A percentile compares a stretch with the other conserved stretches of the same genome.
Conservation (phyloP, 495 filamentous ascomycete genomes). For the Aspergillus affinis region DNA sequence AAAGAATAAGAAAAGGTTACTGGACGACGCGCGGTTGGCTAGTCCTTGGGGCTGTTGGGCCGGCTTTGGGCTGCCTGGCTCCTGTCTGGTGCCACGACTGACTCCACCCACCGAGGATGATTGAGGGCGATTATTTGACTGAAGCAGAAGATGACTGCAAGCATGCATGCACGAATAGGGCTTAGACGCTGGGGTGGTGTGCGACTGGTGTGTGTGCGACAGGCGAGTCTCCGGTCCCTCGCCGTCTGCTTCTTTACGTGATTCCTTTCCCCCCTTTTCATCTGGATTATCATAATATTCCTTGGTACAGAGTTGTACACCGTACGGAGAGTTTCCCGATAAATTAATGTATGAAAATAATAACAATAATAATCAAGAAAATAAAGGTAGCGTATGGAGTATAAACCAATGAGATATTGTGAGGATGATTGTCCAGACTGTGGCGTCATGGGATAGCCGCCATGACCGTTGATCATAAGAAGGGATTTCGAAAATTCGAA, state of each 20-base stretch:
- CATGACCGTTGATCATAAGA: too few species aligned
- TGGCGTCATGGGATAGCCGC: too few species aligned
- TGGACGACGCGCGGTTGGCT: slow-evolving; percentile 22
- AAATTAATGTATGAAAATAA: too few species aligned
- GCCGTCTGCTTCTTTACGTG: slow-evolving; percentile 10
- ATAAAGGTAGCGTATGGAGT: too few species aligned
- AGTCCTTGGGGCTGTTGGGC: slow-evolving; percentile 42
- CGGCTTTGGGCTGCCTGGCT: slow-evolving; percentile 34
- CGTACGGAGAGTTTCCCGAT: too few species aligned
- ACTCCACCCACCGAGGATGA: slow-evolving; percentile 22
- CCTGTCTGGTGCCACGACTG: slow-evolving; percentile 47
- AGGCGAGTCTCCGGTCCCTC: slow-evolving; percentile 8
- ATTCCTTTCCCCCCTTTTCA: neutral
- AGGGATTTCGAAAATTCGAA: too few species aligned
- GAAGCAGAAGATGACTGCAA: slow-evolving; percentile 35
- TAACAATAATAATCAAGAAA: too few species aligned
- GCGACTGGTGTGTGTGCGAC: neutral
- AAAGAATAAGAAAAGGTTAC: slow-evolving; percentile 22
- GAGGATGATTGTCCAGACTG: too few species aligned
- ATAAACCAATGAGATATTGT: too few species aligned
- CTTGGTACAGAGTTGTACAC: too few species aligned
- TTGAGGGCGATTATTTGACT: too few species aligned
- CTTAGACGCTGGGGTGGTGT: slow-evolving; percentile 21
- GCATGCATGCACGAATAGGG: slow-evolving; percentile 42
- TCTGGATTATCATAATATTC: too few species aligned